Base-by-base conservation (phyloP, 2,329 filamentous ascomycete species). In the Hypomyces rosellus region DNA sequence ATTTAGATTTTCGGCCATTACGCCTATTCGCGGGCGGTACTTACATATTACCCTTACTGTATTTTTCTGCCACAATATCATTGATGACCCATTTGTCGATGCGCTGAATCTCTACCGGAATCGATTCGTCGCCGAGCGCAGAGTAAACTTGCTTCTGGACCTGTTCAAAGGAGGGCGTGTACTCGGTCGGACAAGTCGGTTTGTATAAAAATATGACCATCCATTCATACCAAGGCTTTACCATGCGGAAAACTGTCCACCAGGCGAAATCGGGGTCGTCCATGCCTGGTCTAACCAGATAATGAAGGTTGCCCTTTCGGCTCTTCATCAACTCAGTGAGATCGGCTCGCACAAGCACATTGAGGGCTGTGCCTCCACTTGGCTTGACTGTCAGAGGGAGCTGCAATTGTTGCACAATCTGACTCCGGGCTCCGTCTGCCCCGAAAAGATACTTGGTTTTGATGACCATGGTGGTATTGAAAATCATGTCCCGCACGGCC, bases 61-160 rank as follows among this genome's bases (percentile, higher is more conserved):
- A 45, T n/a, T 15, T 13, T 18, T 45, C 30, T 13, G 43, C 43
- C n/a, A 34, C 25, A n/a, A 25, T 45, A 6, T 45, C 43, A 34
- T 45, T 45, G 6, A 45, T 45, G 25, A 34, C 36, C 43, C 43
- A 45, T 20, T 45, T 45, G 18, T 45, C 43, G 14, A 45, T 18
- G 13, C 43, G 43, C n/a, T 36, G 22, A 12, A 45, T 16, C 33
- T 36, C 30, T 14, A 45, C 30, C 4, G 25, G 25, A 34, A 45
- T 18, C 30, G n/a, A 34, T 3, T 45, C 13, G 16, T 45, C 43
- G 12, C 43, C 43, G 33, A 45, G 34, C 25, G 9, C 25, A 30
- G 25, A 30, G 25, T 30, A 30, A n/a, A 22, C 18, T 18, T 38
- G 36, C n/a, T 38, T 38, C 36, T n/a, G 14, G 25, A 30, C 25